Evolutionary conservation across 139 green algal genomes (phyloP).

Genomic region (Coccomyxa sp.): DNA sequence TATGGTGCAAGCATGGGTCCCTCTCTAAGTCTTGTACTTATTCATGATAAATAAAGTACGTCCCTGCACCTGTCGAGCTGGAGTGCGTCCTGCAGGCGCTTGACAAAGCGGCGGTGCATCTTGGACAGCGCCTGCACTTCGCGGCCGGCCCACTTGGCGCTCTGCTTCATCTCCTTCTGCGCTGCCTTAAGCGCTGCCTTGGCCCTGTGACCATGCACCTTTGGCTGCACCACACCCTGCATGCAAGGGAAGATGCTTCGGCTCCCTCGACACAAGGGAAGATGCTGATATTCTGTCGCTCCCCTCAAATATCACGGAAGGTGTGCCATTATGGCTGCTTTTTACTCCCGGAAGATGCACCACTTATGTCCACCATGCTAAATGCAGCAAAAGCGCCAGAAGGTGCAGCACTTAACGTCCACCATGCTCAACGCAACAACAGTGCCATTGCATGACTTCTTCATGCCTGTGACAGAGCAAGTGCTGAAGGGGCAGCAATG

Average conservation of each 20-base stretch:
- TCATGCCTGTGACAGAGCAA: too few relatives aligned
- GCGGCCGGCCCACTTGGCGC: neutral
- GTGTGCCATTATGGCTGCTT: neutral
- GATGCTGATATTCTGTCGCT: too few relatives aligned
- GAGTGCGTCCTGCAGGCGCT: neutral
- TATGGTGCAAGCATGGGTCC: neutral
- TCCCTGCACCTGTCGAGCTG: neutral
- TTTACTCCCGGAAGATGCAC: too few relatives aligned
- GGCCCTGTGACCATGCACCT: neutral
- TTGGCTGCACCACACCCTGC: neutral
- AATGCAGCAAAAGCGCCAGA: neutral
- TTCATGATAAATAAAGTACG: neutral
- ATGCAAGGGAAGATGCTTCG: neutral
- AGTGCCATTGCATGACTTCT: too few relatives aligned
- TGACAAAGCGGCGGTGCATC: neutral
- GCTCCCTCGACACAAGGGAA: too few relatives aligned
- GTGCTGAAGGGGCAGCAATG: neutral
- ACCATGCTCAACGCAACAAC: too few relatives aligned
- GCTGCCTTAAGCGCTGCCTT: too few relatives aligned
- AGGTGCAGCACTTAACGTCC: too few relatives aligned
- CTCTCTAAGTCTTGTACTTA: neutral
- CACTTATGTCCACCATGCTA: neutral
- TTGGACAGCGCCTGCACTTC: neutral
- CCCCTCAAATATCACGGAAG: neutral
- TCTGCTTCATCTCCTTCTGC: neutral